phyloP scores from a whole-genome alignment of 1,139 yeast genomes.

The Pneumocystis murina region DNA sequence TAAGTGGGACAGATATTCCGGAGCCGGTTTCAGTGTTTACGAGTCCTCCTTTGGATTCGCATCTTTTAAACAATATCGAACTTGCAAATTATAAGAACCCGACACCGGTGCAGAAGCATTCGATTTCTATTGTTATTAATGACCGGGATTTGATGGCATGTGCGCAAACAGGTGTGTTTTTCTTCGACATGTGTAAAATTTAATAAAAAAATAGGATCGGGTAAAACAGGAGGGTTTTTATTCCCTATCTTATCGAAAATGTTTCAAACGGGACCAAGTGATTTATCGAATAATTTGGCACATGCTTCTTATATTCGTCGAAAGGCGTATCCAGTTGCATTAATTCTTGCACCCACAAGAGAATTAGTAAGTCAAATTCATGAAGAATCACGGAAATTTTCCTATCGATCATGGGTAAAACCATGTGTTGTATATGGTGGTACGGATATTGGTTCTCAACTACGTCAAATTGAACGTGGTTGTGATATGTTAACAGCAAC shows the following conservation, averaged over 20 bases:
- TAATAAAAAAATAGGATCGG: constrained; percentile 38
- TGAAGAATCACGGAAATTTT: constrained; percentile 89
- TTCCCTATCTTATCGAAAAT: constrained; percentile 95
- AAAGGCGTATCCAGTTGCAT: constrained; percentile 86
- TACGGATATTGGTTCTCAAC: constrained; percentile 79
- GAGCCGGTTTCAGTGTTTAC: constrained; percentile 82
- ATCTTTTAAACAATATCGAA: constrained; percentile 73
- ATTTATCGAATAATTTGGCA: constrained; percentile 29
- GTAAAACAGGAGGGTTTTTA: constrained; percentile 98
- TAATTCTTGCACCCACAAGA: constrained; percentile 96
- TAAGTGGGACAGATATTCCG: constrained; percentile 88
- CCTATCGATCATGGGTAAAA: constrained; percentile 96
- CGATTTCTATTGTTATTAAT: constrained; percentile 87
- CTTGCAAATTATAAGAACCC: constrained; percentile 87
- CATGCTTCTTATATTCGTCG: constrained; percentile 27
- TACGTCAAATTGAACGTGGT: constrained; percentile 81
- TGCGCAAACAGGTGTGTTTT: constrained; percentile 76
- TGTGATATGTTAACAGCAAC: constrained; percentile 95
- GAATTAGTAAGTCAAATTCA: constrained; percentile 93
- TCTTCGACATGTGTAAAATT: background rate
- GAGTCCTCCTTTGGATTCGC: constrained; percentile 78
- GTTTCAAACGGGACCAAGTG: constrained; percentile 68
- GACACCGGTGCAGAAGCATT: constrained; percentile 97
- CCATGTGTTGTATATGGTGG: constrained; percentile 98
- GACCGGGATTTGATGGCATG: constrained; percentile 99